phyloP scores from a whole-genome alignment of 75 land plant species.

The Sequoiadendron giganteum region DNA sequence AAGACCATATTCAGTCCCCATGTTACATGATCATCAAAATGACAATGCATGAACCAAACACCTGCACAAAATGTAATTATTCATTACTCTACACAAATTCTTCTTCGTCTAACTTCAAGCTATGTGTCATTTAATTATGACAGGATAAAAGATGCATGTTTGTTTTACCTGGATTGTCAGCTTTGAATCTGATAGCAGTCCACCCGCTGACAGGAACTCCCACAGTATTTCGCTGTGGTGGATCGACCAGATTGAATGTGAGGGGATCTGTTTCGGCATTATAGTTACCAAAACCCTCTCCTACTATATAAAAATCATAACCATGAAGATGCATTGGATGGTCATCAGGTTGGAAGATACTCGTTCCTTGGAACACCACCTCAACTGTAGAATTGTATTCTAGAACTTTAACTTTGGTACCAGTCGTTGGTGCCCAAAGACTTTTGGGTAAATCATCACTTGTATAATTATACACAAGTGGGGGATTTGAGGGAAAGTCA shows the following conservation, averaged over 20 bases:
- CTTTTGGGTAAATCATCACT: constrained; percentile 3
- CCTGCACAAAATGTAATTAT: constrained; percentile 8
- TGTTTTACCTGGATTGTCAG: constrained; percentile 29
- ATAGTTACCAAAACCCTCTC: constrained; percentile 29
- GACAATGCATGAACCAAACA: constrained; percentile 43
- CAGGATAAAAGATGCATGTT: background rate
- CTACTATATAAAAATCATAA: constrained; percentile 25
- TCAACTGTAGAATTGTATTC: constrained; percentile 20
- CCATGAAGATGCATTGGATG: constrained; percentile 37
- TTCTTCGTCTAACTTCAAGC: background rate
- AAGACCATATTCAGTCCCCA: constrained; percentile 48
- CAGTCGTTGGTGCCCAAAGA: background rate
- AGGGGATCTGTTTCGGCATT: constrained; percentile 15
- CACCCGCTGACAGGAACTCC: constrained; percentile 28
- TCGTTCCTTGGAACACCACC: constrained; percentile 23
- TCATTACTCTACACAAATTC: background rate
- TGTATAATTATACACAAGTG: constrained; percentile 17
- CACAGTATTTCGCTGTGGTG: constrained; percentile 23
- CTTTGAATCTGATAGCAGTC: constrained; percentile 28
- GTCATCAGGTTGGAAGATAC: constrained; percentile 14
- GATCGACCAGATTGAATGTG: constrained; percentile 28
- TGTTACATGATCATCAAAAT: constrained; percentile 32
- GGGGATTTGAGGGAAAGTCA: constrained; percentile 19
- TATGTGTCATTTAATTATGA: background rate
- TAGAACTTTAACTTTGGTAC: constrained; percentile 16